Evolutionary conservation across 2,329 filamentous ascomycete species (phyloP).

Genomic region (Didymellaceae sp.): DNA sequence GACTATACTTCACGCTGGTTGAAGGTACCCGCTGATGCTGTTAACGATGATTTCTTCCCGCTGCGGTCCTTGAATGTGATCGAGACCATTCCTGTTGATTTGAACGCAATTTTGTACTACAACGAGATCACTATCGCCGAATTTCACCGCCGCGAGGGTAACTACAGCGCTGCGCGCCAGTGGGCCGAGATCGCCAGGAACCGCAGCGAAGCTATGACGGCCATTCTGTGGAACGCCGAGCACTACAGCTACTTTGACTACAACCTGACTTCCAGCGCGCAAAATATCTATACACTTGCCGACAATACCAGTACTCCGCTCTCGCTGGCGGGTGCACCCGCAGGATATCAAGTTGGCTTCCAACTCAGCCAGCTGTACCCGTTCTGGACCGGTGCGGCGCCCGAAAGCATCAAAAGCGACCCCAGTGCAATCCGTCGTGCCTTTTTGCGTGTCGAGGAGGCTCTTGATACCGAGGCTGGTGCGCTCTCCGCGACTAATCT

Average conservation of each 20-base stretch:
- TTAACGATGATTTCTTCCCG: constrained; percentile 68
- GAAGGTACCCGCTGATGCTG: constrained; percentile 63
- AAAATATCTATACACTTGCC: constrained; percentile 61
- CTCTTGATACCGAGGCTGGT: constrained; percentile 61
- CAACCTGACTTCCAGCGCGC: constrained; percentile 65
- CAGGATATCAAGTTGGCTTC: constrained; percentile 65
- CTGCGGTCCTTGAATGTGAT: constrained; percentile 67
- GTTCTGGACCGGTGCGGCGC: constrained; percentile 72
- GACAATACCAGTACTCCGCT: constrained; percentile 50
- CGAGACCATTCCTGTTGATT: constrained; percentile 67
- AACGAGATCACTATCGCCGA: constrained; percentile 66
- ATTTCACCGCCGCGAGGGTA: constrained; percentile 61
- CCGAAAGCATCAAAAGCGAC: constrained; percentile 62
- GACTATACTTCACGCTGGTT: constrained; percentile 69
- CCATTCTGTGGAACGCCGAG: constrained; percentile 69
- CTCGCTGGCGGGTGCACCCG: constrained; percentile 55
- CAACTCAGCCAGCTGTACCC: constrained; percentile 68
- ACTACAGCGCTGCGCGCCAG: constrained; percentile 56
- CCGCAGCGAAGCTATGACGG: constrained; percentile 67
- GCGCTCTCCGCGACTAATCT: constrained; percentile 69
- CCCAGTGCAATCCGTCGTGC: constrained; percentile 63
- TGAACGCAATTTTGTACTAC: constrained; percentile 72
- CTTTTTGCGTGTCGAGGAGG: constrained; percentile 60
- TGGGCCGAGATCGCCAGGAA: constrained; percentile 60
- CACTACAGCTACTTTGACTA: constrained; percentile 72